Base-by-base conservation (phyloP, 495 filamentous ascomycete species). In the Penicillium bialowiezense region DNA sequence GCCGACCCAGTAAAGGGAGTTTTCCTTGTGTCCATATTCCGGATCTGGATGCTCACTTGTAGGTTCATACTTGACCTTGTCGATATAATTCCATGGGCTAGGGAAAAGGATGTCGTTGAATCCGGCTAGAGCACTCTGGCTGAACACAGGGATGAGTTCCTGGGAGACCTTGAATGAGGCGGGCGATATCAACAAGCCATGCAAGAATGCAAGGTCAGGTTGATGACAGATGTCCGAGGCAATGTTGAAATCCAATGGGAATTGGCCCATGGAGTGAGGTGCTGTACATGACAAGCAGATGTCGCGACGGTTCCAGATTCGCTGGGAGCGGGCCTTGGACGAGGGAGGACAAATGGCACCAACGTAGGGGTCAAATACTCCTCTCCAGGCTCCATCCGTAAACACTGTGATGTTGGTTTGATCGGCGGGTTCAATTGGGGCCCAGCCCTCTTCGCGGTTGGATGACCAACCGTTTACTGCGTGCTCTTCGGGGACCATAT, bases 191-290 rank as follows among this genome's bases (percentile, higher is more conserved):
- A 88, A 73, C 45, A 90, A 78, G 31, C 86, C 85, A 55, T 92
- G 89, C 3, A 91, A 73, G 31, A 81, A 73, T 14, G 83, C 79
- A 34, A 95, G 73, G 54, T 95, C 89, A 1, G 89, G 84, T 56
- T 95, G 89, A 52, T 91, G 86, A 60, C 89, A 95, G 37, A 87
- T 75, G 23, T 87, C 77, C 7, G 80, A 76, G 4, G 85, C 77
- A 9, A 81, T 60, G 13, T 77, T 68, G 81, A 85, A 91, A 55
- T 89, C 72, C 19, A 72, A 64, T 0, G 88, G 72, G 54, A 85
- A 90, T 14, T 81, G 77, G 6, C 79, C 81, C n/a, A 81, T 56
- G 0, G 86, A 86, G 48, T 95, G 89, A 1, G 86, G 85, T 0
- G 58, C 63, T 3, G 75, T 59, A 57, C 89, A 92, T 17, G 71